These are phyloP conservation scores for Penicillium cataractarum DNA, from an alignment of 495 filamentous ascomycete species.

Conservation along the genomic window DNA sequence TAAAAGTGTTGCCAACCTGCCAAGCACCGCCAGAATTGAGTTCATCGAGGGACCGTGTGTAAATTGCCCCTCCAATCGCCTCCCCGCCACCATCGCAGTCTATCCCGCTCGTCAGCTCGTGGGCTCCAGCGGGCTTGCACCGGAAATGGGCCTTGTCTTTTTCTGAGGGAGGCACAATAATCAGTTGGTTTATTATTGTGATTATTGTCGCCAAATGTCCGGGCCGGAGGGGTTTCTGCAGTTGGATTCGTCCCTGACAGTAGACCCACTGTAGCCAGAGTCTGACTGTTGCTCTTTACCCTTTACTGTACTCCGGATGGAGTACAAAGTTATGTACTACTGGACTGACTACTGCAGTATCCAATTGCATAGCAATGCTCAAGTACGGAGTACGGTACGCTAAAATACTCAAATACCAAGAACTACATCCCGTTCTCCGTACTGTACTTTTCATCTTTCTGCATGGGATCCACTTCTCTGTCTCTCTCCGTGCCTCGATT, in stretches of 20 bases:
- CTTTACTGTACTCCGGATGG: not conserved
- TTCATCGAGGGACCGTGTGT: slow-evolving; percentile 6
- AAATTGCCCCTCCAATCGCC: slow-evolving; percentile 7
- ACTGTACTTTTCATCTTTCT: not conserved
- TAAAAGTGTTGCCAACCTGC: slow-evolving; percentile 1
- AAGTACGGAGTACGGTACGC: not conserved
- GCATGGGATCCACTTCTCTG: not conserved
- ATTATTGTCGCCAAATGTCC: not conserved
- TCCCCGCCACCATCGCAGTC: not conserved
- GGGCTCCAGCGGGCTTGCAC: not conserved
- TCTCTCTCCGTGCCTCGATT: not conserved
- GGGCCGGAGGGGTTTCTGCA: not conserved
- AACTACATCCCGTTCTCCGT: not conserved
- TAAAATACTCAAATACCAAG: slow-evolving; percentile 3
- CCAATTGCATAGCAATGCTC: not conserved
- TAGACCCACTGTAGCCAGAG: not conserved
- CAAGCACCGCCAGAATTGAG: slow-evolving; percentile 9
- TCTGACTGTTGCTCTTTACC: slow-evolving; percentile 6
- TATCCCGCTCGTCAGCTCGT: slow-evolving; percentile 16
- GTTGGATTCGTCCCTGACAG: slow-evolving; percentile 4
- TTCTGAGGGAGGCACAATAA: not conserved
- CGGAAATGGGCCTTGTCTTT: slow-evolving; percentile 7
- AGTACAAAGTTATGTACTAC: not conserved
- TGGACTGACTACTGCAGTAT: not conserved
- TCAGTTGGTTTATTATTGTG: not conserved